Conservation (phyloP, 176 grass and related monocot species). For the Puya raimondii region DNA sequence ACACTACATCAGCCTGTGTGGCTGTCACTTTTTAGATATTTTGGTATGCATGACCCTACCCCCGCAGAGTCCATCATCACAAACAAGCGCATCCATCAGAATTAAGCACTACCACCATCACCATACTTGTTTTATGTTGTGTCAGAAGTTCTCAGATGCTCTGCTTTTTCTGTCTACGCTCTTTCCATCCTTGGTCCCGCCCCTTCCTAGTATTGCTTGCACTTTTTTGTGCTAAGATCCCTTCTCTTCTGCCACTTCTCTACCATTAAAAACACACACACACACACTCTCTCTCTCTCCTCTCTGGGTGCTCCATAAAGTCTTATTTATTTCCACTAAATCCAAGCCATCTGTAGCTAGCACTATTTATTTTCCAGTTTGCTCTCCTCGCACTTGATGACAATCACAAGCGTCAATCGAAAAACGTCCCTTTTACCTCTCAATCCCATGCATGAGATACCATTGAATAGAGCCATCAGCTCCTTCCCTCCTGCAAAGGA, state of each 20-base stretch:
- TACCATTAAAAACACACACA: background rate
- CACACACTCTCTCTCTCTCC: too few species aligned
- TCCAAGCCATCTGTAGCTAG: background rate
- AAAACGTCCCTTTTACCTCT: slow-evolving; percentile 67
- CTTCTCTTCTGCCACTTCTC: background rate
- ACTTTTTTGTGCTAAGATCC: background rate
- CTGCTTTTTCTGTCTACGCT: background rate
- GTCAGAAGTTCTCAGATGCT: background rate
- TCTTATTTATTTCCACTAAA: background rate
- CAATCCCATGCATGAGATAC: slow-evolving; percentile 79
- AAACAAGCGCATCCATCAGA: background rate
- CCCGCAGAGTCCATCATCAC: background rate
- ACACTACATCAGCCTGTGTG: too few species aligned
- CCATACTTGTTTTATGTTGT: too few species aligned
- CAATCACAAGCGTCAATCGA: slow-evolving; percentile 82
- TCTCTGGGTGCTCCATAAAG: background rate
- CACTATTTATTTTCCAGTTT: slow-evolving; percentile 5
- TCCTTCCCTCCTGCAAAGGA: slow-evolving; percentile 67
- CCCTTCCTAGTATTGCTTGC: background rate
- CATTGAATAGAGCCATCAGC: slow-evolving; percentile 29
- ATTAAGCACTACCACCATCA: background rate
- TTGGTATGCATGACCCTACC: background rate
- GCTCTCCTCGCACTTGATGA: slow-evolving; percentile 43
- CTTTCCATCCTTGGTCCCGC: background rate
- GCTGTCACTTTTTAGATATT: too few species aligned